phyloP scores from a whole-genome alignment of 2,329 filamentous ascomycete species.

The Xylaria sp. region DNA sequence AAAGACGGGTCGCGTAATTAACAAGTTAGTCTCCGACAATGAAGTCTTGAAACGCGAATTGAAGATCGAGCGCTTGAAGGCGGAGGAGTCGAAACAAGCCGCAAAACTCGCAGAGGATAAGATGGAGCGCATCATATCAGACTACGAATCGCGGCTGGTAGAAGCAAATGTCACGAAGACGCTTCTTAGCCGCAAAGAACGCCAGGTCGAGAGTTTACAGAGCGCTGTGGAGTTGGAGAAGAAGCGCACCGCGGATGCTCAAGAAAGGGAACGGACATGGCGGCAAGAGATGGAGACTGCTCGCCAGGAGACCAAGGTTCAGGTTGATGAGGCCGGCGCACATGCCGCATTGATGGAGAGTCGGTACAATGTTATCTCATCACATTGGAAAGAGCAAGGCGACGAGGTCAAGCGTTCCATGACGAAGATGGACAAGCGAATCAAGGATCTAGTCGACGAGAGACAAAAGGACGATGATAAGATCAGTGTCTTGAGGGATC shows the following conservation, averaged over 20 bases:
- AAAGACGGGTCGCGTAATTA: slow-evolving; percentile 74
- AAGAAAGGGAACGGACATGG: slow-evolving; percentile 56
- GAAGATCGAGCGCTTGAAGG: slow-evolving; percentile 57
- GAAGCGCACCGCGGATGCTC: slow-evolving; percentile 54
- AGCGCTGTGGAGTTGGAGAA: slow-evolving; percentile 59
- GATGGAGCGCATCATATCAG: slow-evolving; percentile 61
- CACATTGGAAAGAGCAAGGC: slow-evolving; percentile 62
- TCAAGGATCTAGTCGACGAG: slow-evolving; percentile 50
- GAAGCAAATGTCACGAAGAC: slow-evolving; percentile 68
- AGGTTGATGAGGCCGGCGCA: slow-evolving; percentile 60
- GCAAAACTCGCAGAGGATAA: slow-evolving; percentile 64
- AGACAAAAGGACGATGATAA: slow-evolving; percentile 56
- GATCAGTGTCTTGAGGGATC: slow-evolving; percentile 58
- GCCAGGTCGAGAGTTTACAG: slow-evolving; percentile 66
- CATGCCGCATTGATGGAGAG: slow-evolving; percentile 64
- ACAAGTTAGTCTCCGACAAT: slow-evolving; percentile 74
- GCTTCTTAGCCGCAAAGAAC: slow-evolving; percentile 65
- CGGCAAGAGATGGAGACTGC: slow-evolving; percentile 59
- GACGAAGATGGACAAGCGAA: slow-evolving; percentile 46
- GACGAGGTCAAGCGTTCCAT: slow-evolving; percentile 53
- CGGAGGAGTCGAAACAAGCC: slow-evolving; percentile 66
- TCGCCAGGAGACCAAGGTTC: slow-evolving; percentile 52
- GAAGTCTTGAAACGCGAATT: slow-evolving; percentile 71
- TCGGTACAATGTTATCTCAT: slow-evolving; percentile 61
- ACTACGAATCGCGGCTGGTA: slow-evolving; percentile 64